Percentiles rank a stretch among this genome's conserved stretches.
Evolutionary conservation across 2,329 filamentous ascomycete species (phyloP).

Genomic region (Seiridium unicorne): DNA sequence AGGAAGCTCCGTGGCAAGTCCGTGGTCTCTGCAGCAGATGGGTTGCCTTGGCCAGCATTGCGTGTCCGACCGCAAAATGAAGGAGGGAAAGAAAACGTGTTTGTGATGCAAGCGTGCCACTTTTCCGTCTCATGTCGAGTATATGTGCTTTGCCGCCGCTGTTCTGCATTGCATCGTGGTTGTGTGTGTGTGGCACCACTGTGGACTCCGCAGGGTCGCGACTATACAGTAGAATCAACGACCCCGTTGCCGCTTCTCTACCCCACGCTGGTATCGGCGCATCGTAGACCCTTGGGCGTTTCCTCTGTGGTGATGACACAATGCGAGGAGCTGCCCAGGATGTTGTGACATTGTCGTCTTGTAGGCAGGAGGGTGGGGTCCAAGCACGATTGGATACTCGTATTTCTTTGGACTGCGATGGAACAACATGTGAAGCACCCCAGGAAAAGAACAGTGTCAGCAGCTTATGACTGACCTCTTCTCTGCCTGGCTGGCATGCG

Average conservation of each 20-base stretch:
- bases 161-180: background rate
- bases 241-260: background rate
- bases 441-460: background rate
- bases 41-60: background rate
- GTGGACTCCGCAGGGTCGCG: background rate
- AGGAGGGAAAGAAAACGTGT: slow-evolving; percentile 2
- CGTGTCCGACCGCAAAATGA: background rate
- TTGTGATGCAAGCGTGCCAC: background rate
- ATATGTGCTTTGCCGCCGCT: background rate
- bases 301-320: background rate
- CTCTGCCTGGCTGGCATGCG: no score
- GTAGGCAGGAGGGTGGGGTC: background rate
- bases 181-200: background rate
- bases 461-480: no score
- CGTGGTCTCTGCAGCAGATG: background rate
- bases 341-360: background rate
- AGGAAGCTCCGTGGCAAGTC: background rate
- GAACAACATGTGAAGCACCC: background rate
- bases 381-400: background rate
- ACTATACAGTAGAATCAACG: background rate
- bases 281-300: background rate
- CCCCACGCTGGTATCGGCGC: background rate
- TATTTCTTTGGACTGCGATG: background rate
- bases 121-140: background rate
- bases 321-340: background rate